phyloP scores from a whole-genome alignment of 2,329 filamentous ascomycete genomes.

The Aspergillus sp. region DNA sequence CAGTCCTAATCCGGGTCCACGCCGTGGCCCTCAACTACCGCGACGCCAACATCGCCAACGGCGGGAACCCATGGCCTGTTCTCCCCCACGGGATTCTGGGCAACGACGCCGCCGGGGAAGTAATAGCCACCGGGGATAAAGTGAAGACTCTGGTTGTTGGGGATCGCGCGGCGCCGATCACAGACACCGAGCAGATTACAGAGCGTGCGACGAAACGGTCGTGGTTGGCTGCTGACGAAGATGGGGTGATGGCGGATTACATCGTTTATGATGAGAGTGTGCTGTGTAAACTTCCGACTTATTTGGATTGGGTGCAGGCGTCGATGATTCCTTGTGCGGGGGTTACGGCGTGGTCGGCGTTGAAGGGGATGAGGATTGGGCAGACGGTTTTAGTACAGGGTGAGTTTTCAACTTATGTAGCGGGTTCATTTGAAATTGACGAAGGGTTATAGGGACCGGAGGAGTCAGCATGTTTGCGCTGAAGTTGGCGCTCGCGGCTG shows the following conservation, averaged over 20 bases:
- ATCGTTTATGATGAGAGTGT: constrained; percentile 45
- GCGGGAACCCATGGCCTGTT: constrained; percentile 46
- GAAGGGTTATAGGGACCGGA: constrained; percentile 27
- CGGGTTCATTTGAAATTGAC: too few species aligned
- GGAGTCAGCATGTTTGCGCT: constrained; percentile 41
- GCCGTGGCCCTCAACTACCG: constrained; percentile 28
- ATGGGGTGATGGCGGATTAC: constrained; percentile 47
- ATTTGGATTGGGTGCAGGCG: constrained; percentile 42
- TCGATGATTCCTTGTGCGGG: constrained; percentile 48
- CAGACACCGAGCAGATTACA: constrained; percentile 45
- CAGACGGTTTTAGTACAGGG: constrained; percentile 50
- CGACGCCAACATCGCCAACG: constrained; percentile 29
- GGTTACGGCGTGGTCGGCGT: constrained; percentile 48
- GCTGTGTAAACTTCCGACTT: constrained; percentile 38
- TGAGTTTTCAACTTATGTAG: constrained; percentile 6
- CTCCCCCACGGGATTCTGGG: constrained; percentile 33
- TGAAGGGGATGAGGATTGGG: constrained; percentile 44
- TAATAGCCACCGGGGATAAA: constrained; percentile 41
- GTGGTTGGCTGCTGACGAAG: constrained; percentile 49
- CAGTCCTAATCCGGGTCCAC: constrained; percentile 27
- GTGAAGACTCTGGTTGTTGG: constrained; percentile 36
- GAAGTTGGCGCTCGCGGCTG: constrained; percentile 35
- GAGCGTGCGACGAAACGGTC: constrained; percentile 39
- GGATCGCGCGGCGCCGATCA: constrained; percentile 43
- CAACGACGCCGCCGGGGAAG: constrained; percentile 48